Evolutionary conservation across 352 stramenopile genomes (phyloP), one percentile per base, ranked within the genome.

Genomic region (Pythium angustatum): DNA sequence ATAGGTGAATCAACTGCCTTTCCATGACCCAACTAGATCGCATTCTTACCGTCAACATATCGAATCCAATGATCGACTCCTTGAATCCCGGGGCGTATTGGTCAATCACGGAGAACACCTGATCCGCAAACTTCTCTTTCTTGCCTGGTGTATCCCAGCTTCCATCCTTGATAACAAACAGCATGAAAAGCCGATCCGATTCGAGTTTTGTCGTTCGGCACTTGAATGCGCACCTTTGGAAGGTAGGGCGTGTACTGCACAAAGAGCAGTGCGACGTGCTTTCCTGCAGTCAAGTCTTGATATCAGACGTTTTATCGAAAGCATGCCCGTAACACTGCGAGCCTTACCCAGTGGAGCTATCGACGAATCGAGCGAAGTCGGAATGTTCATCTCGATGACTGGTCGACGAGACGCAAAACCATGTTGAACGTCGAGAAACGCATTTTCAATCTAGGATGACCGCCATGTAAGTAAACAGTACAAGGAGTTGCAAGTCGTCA

Each of bases 341-440:
- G n/a, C 36, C 27, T 36, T 53, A 90, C 84, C 84, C 75, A 77
- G 75, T 9, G 85, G 85, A 14, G 85, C 81, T 62, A 94, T 90
- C 1, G 87, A 87, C 7, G 65, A 62, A 57, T 97, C 90, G 8
- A 97, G 41, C 0, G 85, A 90, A 3, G 91, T 96, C 4, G 91
- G 91, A 14, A 97, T 81, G 36, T 94, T 97, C 90, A 97, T 96
- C 62, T 97, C 90, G 44, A 97, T 93, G 15, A 97, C 75, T 41
- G 91, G 90, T 28, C 87, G 78, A 43, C 62, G 79, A 14, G 91
- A 92, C 14, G 78, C 71, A 34, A 81, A 76, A 49, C 85, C 85
- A 50, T 78, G 69, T 44, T 94, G 79, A 12, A 83, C 87, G 43
- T 97, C 86, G n/a, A 90, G 48, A 61, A 86, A 97, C 14, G 90